Conservation (phyloP, 306 rosid species). For the Rosa rugosa region DNA sequence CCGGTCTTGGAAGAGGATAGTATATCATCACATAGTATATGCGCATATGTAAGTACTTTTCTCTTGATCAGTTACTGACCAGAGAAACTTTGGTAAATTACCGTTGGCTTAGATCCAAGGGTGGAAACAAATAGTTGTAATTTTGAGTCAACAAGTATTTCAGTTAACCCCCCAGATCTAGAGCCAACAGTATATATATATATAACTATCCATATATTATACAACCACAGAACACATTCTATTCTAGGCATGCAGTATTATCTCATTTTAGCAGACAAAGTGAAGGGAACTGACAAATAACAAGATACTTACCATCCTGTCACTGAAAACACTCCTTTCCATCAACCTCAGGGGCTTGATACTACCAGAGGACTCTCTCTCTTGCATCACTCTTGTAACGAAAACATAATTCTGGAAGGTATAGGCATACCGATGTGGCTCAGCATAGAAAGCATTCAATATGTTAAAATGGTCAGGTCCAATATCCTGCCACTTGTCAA, state of each 20-base stretch:
- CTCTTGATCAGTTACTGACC: background rate
- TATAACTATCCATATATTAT: background rate
- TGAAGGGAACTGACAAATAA: background rate
- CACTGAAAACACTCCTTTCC: conserved; percentile 99
- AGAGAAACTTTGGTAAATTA: background rate
- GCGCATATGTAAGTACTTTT: background rate
- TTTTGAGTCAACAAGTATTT: background rate
- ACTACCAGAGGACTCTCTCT: conserved; percentile 90
- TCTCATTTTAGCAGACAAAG: background rate
- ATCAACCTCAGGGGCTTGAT: conserved; percentile 94
- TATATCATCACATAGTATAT: background rate
- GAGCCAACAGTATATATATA: background rate
- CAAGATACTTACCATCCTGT: conserved; percentile 78
- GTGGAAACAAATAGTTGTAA: background rate
- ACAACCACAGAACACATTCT: background rate
- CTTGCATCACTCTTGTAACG: conserved; percentile 96
- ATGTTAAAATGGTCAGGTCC: conserved; percentile 97
- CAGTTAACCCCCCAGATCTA: background rate
- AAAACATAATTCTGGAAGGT: conserved; percentile 99
- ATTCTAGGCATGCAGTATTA: background rate
- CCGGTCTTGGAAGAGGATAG: background rate
- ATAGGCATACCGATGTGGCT: conserved; percentile 94
- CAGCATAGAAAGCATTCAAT: conserved; percentile 90
- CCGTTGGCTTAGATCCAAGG: background rate
- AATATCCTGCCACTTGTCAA: conserved; percentile 90